phyloP scores from a whole-genome alignment of 108 stramenopile genomes.

The Nannochloropsis oceanica region DNA sequence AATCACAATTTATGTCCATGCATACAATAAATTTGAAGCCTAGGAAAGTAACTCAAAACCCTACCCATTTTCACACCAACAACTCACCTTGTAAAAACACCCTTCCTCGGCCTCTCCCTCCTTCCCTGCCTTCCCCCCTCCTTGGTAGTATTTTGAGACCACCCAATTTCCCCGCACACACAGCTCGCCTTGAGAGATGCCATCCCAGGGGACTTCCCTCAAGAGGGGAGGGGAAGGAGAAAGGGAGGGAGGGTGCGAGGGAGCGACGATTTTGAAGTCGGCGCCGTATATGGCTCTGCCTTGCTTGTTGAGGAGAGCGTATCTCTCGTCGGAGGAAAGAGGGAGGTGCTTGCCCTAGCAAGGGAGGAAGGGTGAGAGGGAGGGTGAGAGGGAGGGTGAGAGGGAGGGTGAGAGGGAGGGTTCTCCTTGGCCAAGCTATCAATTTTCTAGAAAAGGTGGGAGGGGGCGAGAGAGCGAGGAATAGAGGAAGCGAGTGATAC shows the following conservation, averaged over 20 bases:
- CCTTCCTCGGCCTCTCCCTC: neutral
- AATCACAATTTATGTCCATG: too few relatives aligned
- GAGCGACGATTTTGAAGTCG: neutral
- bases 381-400: neutral
- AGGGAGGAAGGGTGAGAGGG: neutral
- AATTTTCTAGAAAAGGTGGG: too few relatives aligned
- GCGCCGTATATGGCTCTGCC: neutral
- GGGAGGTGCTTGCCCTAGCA: neutral
- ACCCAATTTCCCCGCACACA: neutral
- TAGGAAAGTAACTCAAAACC: too few relatives aligned
- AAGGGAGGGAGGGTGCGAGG: neutral
- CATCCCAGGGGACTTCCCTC: neutral
- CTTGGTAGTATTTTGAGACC: neutral
- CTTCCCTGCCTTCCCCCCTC: neutral
- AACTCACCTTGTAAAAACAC: neutral
- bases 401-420: neutral
- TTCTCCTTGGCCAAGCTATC: too few relatives aligned
- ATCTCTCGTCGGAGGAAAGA: neutral
- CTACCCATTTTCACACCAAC: too few relatives aligned
- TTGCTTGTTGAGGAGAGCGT: neutral
- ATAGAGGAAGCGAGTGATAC: too few relatives aligned
- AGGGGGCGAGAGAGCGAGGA: too few relatives aligned
- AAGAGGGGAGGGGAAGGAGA: neutral
- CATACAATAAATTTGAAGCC: too few relatives aligned
- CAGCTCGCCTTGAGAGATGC: neutral